Evolutionary conservation across 768 basidiomycete species (phyloP), one percentile per base, ranked within the genome.

Genomic region (Cubamyces sp.): DNA sequence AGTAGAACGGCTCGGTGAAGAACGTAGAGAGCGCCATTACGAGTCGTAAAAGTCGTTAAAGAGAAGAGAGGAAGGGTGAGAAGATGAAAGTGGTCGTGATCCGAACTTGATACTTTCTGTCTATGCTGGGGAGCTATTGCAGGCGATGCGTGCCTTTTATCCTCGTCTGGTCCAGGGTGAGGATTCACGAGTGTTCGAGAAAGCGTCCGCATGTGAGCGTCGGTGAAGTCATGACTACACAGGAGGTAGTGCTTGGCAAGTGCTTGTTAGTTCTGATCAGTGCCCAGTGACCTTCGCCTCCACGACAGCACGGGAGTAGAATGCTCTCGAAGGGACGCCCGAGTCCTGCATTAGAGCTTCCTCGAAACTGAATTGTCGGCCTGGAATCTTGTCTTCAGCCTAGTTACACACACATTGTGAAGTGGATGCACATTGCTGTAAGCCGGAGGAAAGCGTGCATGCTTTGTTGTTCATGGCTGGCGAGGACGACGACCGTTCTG

Each of bases 1-100:
- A 68, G 66, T 68, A 71, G 69, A 77, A 78, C 15, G 80, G 79
- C 65, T 82, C 78, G 71, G 79, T 76, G 67, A 74, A 73, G 73
- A 75, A 75, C 41, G 72, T 70, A 34, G 75, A 73, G 65, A 75
- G 70, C n/a, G 75, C 71, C 75, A 75, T 75, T 26, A 57, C 54
- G 60, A 60, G 55, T 62, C 55, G 61, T 57, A 18, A 60, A 39
- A 34, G 58, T 64, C 58, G 64, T 57, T 61, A 54, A 52, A 50
- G 56, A 52, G 37, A 39, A 60, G 42, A 40, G 54, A 53, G 43
- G 43, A 50, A 49, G 43, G 45, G 51, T 49, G 48, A 49, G 45
- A 49, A 52, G 61, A 62, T 42, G 43, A 57, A 62, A 62, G 55
- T 43, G 56, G 57, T 63, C 62, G 62, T 58, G 56, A 63, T 25